Conservation (phyloP, 306 rosid genomes). For the Castanea mollissima region DNA sequence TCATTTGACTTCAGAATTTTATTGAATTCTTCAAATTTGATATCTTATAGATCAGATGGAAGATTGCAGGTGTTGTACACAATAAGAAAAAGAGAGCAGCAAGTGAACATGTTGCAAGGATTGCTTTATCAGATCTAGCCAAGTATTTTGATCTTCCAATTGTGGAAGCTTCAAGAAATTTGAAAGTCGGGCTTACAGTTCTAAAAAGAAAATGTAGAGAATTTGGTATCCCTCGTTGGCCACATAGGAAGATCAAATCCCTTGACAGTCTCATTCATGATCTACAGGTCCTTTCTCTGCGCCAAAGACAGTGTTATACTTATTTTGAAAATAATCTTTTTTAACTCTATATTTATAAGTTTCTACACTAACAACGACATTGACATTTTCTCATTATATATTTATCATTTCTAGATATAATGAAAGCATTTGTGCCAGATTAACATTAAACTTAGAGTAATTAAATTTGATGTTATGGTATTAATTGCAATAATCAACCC, state of each 20-base stretch:
- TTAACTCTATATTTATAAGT: neutral
- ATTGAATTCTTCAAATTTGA: constrained; percentile 19
- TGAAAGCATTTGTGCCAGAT: neutral
- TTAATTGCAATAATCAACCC: neutral
- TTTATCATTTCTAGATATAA: neutral
- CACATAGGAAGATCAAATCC: constrained; percentile 91
- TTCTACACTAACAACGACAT: no score
- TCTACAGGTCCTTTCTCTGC: constrained; percentile 69
- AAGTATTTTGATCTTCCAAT: constrained; percentile 84
- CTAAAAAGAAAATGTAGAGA: constrained; percentile 92
- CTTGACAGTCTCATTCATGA: constrained; percentile 80
- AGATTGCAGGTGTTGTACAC: constrained; percentile 43
- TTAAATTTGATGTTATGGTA: neutral
- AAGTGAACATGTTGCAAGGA: constrained; percentile 56
- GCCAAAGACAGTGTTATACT: neutral
- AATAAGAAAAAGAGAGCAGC: constrained; percentile 75
- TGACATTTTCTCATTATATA: neutral
- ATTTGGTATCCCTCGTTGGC: constrained; percentile 92
- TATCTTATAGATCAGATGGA: constrained; percentile 38
- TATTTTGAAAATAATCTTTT: neutral
- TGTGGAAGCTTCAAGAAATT: constrained; percentile 71
- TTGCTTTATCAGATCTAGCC: constrained; percentile 71
- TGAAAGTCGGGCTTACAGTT: constrained; percentile 81
- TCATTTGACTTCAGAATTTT: constrained; percentile 20
- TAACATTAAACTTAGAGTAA: neutral